Conservation (phyloP, 2,329 filamentous ascomycete genomes). For the Polytolypa hystricis region DNA sequence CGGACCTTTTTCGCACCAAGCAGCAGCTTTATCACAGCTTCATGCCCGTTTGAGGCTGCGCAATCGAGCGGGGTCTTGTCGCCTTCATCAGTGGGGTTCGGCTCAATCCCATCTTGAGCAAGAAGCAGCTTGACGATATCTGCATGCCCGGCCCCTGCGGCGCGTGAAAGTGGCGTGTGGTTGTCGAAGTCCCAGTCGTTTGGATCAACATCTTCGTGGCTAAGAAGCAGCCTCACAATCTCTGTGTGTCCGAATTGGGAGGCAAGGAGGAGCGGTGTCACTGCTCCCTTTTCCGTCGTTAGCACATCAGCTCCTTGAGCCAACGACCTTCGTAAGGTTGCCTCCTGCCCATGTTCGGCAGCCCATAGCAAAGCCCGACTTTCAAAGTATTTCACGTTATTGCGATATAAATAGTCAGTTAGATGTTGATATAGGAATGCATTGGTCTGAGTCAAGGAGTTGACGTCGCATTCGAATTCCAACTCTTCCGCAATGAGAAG, state of each 20-base stretch:
- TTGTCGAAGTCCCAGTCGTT: not conserved
- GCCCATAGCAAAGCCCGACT: not conserved
- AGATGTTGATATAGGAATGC: too few species aligned
- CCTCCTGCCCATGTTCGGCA: not conserved
- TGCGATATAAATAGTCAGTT: too few species aligned
- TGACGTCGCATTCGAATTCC: too few species aligned
- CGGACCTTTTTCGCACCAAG: slow-evolving; percentile 19
- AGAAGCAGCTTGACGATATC: not conserved
- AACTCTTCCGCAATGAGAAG: too few species aligned
- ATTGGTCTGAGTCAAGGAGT: too few species aligned
- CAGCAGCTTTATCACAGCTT: not conserved
- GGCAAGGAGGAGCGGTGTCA: not conserved
- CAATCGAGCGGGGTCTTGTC: too few species aligned
- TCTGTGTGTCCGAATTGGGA: not conserved
- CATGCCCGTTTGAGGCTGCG: slow-evolving; percentile 6
- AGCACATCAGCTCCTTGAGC: not conserved
- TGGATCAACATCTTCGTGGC: not conserved
- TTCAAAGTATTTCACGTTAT: too few species aligned
- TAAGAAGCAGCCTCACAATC: not conserved
- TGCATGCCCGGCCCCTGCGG: not conserved
- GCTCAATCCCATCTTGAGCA: not conserved
- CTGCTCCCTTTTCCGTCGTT: not conserved
- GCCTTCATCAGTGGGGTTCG: too few species aligned
- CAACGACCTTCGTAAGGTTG: not conserved
- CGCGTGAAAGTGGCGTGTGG: slow-evolving; percentile 7